phyloP scores from a whole-genome alignment of 192 early-diverging fungal genomes.

The Gryganskiella cystojenkinii region DNA sequence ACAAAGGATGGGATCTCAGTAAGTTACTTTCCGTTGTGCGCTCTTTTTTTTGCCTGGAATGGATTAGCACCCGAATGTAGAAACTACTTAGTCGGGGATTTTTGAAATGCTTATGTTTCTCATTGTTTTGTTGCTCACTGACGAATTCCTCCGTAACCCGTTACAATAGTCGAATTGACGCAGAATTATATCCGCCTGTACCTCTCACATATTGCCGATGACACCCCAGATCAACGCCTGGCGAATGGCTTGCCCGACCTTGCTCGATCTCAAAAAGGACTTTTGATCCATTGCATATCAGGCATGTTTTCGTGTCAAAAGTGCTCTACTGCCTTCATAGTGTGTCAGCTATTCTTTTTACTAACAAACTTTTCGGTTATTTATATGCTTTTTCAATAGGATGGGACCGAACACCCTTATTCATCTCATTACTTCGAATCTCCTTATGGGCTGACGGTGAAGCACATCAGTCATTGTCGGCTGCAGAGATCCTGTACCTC shows the following conservation, averaged over 20 bases:
- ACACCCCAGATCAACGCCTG: constrained; percentile 6
- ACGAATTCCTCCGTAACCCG: not conserved
- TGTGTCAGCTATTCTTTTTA: no score
- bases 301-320: not conserved
- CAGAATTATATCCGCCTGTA: constrained; percentile 52
- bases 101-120: not conserved
- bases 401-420: constrained; percentile 52
- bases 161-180: constrained; percentile 36
- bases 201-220: constrained; percentile 47
- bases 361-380: not conserved
- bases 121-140: not conserved
- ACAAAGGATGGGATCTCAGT: constrained; percentile 51
- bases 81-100: not conserved
- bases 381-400: constrained; percentile 11
- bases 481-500: constrained; percentile 51
- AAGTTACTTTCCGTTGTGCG: constrained; percentile 6
- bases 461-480: constrained; percentile 45
- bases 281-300: constrained; percentile 49
- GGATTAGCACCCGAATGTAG: not conserved
- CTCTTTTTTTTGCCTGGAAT: not conserved
- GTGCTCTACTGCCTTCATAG: not conserved
- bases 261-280: constrained; percentile 16
- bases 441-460: constrained; percentile 53
- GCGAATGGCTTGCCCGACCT: not conserved
- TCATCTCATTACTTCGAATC: constrained; percentile 46